Percentiles rank a stretch among this genome's conserved stretches.
Evolutionary conservation across 768 basidiomycete genomes (phyloP).

Genomic region (Leccinum barrowsii): DNA sequence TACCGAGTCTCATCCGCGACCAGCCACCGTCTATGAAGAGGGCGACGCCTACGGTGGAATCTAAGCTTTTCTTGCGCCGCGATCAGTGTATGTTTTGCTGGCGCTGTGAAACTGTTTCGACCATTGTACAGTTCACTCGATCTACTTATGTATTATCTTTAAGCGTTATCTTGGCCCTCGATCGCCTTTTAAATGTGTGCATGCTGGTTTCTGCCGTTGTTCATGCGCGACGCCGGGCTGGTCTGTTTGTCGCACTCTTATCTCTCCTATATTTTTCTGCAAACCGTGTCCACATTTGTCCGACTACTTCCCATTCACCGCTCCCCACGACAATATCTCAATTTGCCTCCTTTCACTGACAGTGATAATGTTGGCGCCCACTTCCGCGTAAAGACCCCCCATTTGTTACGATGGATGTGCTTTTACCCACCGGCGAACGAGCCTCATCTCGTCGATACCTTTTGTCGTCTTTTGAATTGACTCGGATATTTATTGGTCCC

Average conservation of each 20-base stretch:
- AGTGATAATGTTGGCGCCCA: conserved; percentile 1
- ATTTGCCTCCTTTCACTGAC: background rate
- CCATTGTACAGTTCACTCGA: conserved; percentile 18
- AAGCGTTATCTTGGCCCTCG: background rate
- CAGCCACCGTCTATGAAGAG: conserved; percentile 51
- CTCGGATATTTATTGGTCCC: background rate
- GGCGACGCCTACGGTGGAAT: conserved; percentile 72
- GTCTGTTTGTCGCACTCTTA: conserved; percentile 22
- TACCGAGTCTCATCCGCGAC: conserved; percentile 33
- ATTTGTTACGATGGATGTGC: conserved; percentile 14
- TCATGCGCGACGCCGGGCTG: conserved; percentile 22
- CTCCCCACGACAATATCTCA: background rate
- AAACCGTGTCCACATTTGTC: conserved; percentile 10
- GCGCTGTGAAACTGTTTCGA: conserved; percentile 8
- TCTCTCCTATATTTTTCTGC: background rate
- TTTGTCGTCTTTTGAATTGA: background rate
- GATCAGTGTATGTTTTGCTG: conserved; percentile 7
- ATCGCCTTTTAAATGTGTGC: conserved; percentile 8
- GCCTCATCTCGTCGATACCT: conserved; percentile 37
- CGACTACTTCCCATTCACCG: conserved; percentile 5
- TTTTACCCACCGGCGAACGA: conserved; percentile 33
- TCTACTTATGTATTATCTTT: conserved; percentile 26
- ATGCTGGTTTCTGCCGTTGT: conserved; percentile 26
- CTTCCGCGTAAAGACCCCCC: conserved; percentile 16
- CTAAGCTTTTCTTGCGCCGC: conserved; percentile 28